These are phyloP conservation scores for Prunus davidiana DNA, from an alignment of 306 rosid genomes.

Conservation along the genomic window DNA sequence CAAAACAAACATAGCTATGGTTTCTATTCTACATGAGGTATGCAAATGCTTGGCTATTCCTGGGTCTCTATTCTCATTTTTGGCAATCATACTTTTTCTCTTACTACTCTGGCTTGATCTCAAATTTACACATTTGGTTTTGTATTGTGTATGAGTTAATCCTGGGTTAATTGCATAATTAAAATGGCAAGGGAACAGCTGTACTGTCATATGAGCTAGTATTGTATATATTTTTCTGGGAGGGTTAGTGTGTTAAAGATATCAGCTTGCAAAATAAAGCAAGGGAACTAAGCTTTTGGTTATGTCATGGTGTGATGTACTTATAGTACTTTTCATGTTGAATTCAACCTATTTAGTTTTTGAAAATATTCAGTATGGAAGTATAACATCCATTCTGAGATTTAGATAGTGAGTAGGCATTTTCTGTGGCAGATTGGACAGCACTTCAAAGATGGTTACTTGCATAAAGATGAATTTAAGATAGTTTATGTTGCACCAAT, in stretches of 20 bases:
- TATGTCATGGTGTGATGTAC: background rate
- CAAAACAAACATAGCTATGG: conserved; percentile 96
- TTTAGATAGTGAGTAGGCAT: conserved; percentile 9
- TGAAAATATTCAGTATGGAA: background rate
- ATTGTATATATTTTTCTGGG: background rate
- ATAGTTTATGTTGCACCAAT: conserved; percentile 98
- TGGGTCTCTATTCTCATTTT: background rate
- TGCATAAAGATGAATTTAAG: conserved; percentile 92
- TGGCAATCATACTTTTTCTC: background rate
- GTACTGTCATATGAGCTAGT: background rate
- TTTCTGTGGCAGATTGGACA: conserved; percentile 75
- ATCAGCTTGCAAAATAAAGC: background rate
- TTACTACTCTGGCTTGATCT: background rate
- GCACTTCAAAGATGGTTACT: conserved; percentile 90
- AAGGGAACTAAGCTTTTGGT: background rate
- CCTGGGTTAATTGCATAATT: background rate
- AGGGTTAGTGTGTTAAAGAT: background rate
- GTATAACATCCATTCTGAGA: conserved; percentile 9
- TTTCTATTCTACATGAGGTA: conserved; percentile 93
- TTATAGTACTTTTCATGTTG: background rate
- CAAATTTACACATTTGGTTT: background rate
- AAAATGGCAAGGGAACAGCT: background rate
- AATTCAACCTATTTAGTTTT: background rate
- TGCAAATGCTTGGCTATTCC: conserved; percentile 22
- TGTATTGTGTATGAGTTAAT: background rate